Conservation (phyloP, 2,329 filamentous ascomycete genomes). For the Penicillium sp. region DNA sequence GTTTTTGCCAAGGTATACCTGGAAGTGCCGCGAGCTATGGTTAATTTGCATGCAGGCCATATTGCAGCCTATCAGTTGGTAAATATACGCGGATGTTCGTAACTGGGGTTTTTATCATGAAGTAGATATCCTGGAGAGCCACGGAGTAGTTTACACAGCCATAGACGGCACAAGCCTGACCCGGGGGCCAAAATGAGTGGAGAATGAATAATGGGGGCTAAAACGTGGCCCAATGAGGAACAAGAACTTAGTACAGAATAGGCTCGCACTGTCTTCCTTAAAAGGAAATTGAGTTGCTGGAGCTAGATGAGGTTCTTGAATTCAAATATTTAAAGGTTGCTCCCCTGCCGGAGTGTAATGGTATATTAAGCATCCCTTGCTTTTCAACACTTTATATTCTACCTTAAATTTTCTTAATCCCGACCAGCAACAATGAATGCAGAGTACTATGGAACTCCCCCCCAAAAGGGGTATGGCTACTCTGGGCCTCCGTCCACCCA, state of each 20-base stretch:
- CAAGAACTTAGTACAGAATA: neutral
- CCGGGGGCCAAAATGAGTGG: constrained; percentile 5
- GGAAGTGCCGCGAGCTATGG: too few relatives aligned
- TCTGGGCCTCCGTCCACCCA: constrained; percentile 8
- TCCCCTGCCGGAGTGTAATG: constrained; percentile 1
- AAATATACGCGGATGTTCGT: too few relatives aligned
- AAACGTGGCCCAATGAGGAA: constrained; percentile 7
- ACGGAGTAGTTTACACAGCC: too few relatives aligned
- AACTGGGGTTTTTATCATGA: too few relatives aligned
- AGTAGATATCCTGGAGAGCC: too few relatives aligned
- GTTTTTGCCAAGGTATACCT: too few relatives aligned
- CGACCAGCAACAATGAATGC: constrained; percentile 11
- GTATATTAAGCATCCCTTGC: constrained; percentile 4
- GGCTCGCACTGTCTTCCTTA: neutral
- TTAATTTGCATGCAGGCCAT: too few relatives aligned
- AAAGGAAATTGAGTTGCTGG: neutral
- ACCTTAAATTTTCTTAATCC: constrained; percentile 8
- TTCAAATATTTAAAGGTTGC: constrained; percentile 3
- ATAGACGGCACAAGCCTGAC: neutral
- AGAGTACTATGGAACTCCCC: constrained; percentile 12
- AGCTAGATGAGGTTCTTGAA: too few relatives aligned
- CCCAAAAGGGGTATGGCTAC: constrained; percentile 10
- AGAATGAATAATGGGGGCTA: constrained; percentile 5
- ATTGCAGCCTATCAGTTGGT: too few relatives aligned
- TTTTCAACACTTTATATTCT: constrained; percentile 5